Base-by-base conservation (phyloP, 306 rosid species). In the Hippophae rhamnoides region DNA sequence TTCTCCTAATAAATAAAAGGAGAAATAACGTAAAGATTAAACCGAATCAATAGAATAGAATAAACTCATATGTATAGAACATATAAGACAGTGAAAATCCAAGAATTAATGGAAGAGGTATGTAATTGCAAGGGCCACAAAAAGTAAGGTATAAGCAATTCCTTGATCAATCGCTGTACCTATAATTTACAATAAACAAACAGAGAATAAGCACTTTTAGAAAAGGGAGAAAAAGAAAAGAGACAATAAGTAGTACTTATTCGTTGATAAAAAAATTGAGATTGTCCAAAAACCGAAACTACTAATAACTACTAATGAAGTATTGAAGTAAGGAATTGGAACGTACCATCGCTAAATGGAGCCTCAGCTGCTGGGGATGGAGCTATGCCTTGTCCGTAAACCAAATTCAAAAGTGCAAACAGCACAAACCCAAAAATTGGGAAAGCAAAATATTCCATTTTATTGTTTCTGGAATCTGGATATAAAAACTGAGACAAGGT, bases 151-250 rank as follows among this genome's bases (percentile, higher is more conserved):
- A 66, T 81, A 87, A 60, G 84, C 90, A 60, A 84, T 52, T 60
- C 89, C 95, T 79, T 87, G 95, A 73, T 87, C 95, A 41, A 82
- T 53, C 9, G 86, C 78, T 5, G 78, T 43, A 25, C 89, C 88
- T 85, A 75, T 40, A 13, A 50, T 1, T 56, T 62, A 40, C 27
- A 57, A 68, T 4, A 25, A 26, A 7, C 0, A 51, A 0, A 18
- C 18, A 14, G 5, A 26, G 13, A 40, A 52, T 26, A 52, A 3
- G 54, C 3, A 43, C 10, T 1, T 3, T 9, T 47, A 56, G 41
- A 6, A 41, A 56, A 7, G 25, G 41, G 18, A 18, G 18, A 40
- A 12, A 1, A 18, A 7, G 10, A 18, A 18, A 18, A 25, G 27
- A 65, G 3, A 42, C n/a, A 7, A 5, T 66, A 12, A 8, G 7